Percentiles rank a stretch among this genome's conserved stretches.
phyloP scores from a whole-genome alignment of 2,329 filamentous ascomycete species.

The Colletotrichum aenigma region DNA sequence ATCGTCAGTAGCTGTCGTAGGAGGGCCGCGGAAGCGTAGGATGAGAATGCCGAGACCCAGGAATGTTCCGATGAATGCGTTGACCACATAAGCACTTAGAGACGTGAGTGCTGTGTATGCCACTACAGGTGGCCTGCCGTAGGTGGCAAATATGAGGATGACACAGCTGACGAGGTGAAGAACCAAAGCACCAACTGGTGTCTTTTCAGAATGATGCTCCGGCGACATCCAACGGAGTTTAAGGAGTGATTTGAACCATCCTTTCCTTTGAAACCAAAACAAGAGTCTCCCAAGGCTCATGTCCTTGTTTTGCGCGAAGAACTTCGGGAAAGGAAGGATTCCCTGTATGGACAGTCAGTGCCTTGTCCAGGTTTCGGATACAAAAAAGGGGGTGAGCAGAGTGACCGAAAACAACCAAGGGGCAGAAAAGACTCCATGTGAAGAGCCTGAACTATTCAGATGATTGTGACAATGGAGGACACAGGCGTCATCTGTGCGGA shows the following conservation, averaged over 20 bases:
- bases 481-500: not conserved
- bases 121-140: slow-evolving; percentile 23
- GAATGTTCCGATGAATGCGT: slow-evolving; percentile 37
- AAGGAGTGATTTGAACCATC: slow-evolving; percentile 31
- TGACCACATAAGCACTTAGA: slow-evolving; percentile 36
- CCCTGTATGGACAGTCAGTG: slow-evolving; percentile 29
- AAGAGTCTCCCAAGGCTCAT: slow-evolving; percentile 37
- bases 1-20: slow-evolving; percentile 21
- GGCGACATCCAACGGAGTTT: slow-evolving; percentile 33
- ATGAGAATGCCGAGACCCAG: slow-evolving; percentile 39
- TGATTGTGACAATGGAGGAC: no score
- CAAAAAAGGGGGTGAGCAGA: not conserved
- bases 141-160: slow-evolving; percentile 38
- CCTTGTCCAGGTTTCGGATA: no score
- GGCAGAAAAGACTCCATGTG: not conserved
- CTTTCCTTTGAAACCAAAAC: slow-evolving; percentile 31
- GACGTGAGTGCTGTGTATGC: slow-evolving; percentile 36
- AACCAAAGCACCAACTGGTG: slow-evolving; percentile 37
- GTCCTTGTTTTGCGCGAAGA: slow-evolving; percentile 47
- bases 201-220: slow-evolving; percentile 38
- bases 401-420: not conserved
- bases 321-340: slow-evolving; percentile 53
- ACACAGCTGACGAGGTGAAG: slow-evolving; percentile 37
- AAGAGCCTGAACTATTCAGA: not conserved
- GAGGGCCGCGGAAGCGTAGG: slow-evolving; percentile 36